A percentile compares a stretch with the other conserved stretches of the same genome.
Conservation (phyloP, 345 rosid genomes). For the Eucalyptus fibrosa region DNA sequence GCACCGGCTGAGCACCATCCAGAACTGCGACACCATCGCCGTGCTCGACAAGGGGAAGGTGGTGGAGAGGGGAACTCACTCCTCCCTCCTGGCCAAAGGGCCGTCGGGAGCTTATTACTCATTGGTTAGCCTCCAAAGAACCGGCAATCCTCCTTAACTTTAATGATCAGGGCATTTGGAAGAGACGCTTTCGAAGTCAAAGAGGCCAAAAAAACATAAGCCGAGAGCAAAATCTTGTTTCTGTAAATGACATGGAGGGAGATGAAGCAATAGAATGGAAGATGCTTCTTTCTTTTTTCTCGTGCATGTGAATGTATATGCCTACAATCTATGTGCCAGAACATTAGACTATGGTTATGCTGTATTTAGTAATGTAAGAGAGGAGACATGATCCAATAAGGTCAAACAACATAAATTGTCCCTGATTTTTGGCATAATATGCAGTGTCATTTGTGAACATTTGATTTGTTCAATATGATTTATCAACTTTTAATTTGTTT, state of each 20-base stretch:
- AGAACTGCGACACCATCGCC: conserved; percentile 38
- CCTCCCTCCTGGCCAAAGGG: conserved; percentile 35
- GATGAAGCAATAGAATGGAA: not conserved
- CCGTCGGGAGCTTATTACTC: conserved; percentile 46
- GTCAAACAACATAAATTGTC: not conserved
- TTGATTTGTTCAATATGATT: not conserved
- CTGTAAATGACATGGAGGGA: not conserved
- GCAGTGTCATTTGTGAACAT: not conserved
- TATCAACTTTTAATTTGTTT: not conserved
- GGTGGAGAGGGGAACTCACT: conserved; percentile 56
- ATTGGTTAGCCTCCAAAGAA: conserved; percentile 40
- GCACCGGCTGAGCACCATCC: conserved; percentile 52
- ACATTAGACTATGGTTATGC: not conserved
- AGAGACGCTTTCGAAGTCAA: not conserved
- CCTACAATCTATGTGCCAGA: not conserved
- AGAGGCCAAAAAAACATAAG: not conserved
- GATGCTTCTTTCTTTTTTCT: not conserved
- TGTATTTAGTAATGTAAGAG: not conserved
- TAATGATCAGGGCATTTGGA: not conserved
- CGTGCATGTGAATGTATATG: not conserved
- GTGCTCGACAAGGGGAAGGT: conserved; percentile 50
- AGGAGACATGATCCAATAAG: not conserved
- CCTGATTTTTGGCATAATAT: not conserved
- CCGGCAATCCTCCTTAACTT: not conserved
- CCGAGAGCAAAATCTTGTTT: not conserved